Base-by-base conservation (phyloP, 805 yeast species). In the Cyberlindnera maritima region DNA sequence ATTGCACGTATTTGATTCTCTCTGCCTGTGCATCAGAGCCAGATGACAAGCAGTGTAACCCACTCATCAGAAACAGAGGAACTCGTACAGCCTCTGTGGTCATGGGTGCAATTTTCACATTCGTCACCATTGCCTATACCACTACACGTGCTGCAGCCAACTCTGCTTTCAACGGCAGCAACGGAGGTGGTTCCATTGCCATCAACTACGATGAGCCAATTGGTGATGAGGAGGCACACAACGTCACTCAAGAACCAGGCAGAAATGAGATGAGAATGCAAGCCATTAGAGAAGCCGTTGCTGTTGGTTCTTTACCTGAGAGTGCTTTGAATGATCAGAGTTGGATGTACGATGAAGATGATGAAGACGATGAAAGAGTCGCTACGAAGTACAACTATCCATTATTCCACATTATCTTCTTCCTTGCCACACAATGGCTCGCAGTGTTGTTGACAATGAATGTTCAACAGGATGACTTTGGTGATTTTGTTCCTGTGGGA, bases 21-120 rank as follows among this genome's bases (percentile, higher is more conserved):
- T 83, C 94, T 49, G 99, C 98, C 0, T 95, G 94, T 57, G 85
- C 96, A 1, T 83, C 96, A 12, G 98, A 92, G 66, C 99, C 99
- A 0, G 99, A 94, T 67, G 98, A 92, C 69, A 81, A 76, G 62
- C 71, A 74, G 57, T 94, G 99, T 66, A 94, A 94, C 63, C 99
- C 99, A 12, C 72, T 94, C 51, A 81, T 92, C 15, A 78, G 98
- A 55, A 87, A 96, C 6, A 75, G 80, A 44, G 96, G 97, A 4
- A 90, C 99, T 1, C 79, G 98, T 58, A 89, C 96, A 3, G 80
- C 89, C 18, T 85, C 96, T 50, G 83, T 91, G 45, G 79, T 94
- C 1, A 62, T 94, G 44, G 98, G 98, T 15, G 97, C 98, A 0
- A 68, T 90, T 15, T 90, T 95, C 71, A 94, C 99, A 0, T 89